Evolutionary conservation across 2,329 filamentous ascomycete genomes (phyloP), one percentile per base, ranked within the genome.

Genomic region (Fusarium verrucosum): DNA sequence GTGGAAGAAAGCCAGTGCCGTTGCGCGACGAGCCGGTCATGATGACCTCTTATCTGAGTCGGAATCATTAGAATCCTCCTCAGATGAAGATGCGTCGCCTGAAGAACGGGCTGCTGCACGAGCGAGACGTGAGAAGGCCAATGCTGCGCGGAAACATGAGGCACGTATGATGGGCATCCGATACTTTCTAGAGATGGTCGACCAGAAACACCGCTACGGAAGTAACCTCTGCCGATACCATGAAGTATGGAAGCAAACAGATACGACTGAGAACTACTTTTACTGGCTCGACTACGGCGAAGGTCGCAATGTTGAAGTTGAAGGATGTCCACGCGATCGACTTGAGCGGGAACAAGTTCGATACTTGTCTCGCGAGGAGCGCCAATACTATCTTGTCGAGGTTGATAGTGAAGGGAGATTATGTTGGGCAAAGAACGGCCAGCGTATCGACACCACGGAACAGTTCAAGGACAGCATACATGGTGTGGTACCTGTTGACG

Each of bases 251-350:
- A 92, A 92, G 75, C 86, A 85, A 59, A 81, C 87, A 2, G 82
- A 91, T 25, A 94, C 92, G 0, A 85, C 87, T 6, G 90, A 97
- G 74, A 96, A 95, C 73, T 97, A 94, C 82, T 97, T 97, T 75
- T 94, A 93, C 78, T 97, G 94, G 93, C 82, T 97, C 2, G 94
- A 97, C 73, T 83, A 90, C 57, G 94, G 94, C 7, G 89, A 89
- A 44, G 94, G 94, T 0, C 87, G 81, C 67, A 76, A 85, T 35
- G 74, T 95, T 38, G 89, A 94, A 63, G 79, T 94, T 13, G 84
- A 87, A 5, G 83, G 86, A 0, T 92, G 92, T 64, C 89, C 92
- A 2, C 83, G 94, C 32, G 89, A 91, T 58, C 82, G 87, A 14
- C 80, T 97, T 8, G 91, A 95, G 47, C 83, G 86, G 22, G 92